A percentile compares a stretch with the other conserved stretches of the same genome.
These are phyloP conservation scores for Paraleonurus japonicus DNA, from an alignment of 257 asterid genomes.

Conservation along the genomic window DNA sequence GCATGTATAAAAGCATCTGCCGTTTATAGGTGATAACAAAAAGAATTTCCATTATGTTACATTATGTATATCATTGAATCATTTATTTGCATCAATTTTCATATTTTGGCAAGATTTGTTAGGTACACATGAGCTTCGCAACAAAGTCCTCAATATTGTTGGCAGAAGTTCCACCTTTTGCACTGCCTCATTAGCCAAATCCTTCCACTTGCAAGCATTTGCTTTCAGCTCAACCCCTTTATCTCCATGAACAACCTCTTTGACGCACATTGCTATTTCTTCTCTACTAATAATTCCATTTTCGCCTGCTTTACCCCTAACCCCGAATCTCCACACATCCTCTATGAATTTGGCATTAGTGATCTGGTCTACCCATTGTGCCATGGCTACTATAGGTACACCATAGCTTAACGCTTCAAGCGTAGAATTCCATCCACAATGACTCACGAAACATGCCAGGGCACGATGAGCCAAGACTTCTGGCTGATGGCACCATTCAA, in stretches of 20 bases:
- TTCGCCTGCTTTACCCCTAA: slow-evolving; percentile 3
- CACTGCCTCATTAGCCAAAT: slow-evolving; percentile 29
- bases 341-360: slow-evolving; percentile 33
- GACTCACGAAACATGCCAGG: slow-evolving; percentile 39
- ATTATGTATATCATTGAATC: not conserved
- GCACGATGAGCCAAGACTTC: slow-evolving; percentile 41
- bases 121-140: not conserved
- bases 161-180: slow-evolving; percentile 41
- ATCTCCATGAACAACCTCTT: slow-evolving; percentile 15
- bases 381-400: slow-evolving; percentile 37
- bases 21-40: not conserved
- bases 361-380: slow-evolving; percentile 34
- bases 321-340: slow-evolving; percentile 41
- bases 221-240: slow-evolving; percentile 7
- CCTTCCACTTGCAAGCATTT: slow-evolving; percentile 32
- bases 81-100: not conserved
- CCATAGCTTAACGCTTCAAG: slow-evolving; percentile 38
- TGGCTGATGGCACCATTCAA: slow-evolving; percentile 46
- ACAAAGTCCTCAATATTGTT: slow-evolving; percentile 37
- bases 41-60: not conserved
- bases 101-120: no score
- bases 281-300: slow-evolving; percentile 27
- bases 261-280: slow-evolving; percentile 28
- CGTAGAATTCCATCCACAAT: slow-evolving; percentile 48
- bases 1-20: slow-evolving; percentile 17